Evolutionary conservation across 2,329 filamentous ascomycete genomes (phyloP).

Genomic region (Ophiostoma australiae): DNA sequence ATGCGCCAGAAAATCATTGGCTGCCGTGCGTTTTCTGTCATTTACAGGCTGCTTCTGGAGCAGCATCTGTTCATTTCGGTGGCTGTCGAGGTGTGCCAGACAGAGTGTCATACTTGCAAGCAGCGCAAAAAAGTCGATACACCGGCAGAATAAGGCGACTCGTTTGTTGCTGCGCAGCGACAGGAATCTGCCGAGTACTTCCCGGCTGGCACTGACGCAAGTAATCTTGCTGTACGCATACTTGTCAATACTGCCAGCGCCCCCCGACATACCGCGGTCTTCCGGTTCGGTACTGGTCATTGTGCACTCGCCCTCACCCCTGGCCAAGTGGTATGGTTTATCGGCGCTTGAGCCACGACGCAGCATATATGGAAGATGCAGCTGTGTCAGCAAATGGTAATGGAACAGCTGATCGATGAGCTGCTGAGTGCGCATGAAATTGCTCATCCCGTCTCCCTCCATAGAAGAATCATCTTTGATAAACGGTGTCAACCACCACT

Average conservation of each 20-base stretch:
- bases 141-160: constrained; percentile 36
- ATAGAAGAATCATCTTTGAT: neutral
- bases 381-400: constrained; percentile 40
- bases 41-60: constrained; percentile 8
- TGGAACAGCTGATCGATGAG: constrained; percentile 41
- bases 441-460: neutral
- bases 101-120: constrained; percentile 40
- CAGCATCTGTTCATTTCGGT: constrained; percentile 14
- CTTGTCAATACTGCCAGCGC: constrained; percentile 25
- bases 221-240: constrained; percentile 40
- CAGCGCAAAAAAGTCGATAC: constrained; percentile 41
- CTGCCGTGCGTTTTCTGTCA: neutral
- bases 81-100: constrained; percentile 38
- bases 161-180: constrained; percentile 35
- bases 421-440: constrained; percentile 35
- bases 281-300: neutral
- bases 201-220: constrained; percentile 40
- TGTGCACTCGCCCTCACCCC: neutral
- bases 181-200: constrained; percentile 40
- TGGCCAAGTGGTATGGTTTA: neutral
- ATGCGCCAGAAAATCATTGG: constrained; percentile 35
- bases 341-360: constrained; percentile 23
- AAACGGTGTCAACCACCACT: constrained; percentile 40
- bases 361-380: constrained; percentile 45
- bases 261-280: neutral